These are phyloP conservation scores for Blastobotrys ciferrii DNA, from an alignment of 1,139 yeast species.

Conservation along the genomic window DNA sequence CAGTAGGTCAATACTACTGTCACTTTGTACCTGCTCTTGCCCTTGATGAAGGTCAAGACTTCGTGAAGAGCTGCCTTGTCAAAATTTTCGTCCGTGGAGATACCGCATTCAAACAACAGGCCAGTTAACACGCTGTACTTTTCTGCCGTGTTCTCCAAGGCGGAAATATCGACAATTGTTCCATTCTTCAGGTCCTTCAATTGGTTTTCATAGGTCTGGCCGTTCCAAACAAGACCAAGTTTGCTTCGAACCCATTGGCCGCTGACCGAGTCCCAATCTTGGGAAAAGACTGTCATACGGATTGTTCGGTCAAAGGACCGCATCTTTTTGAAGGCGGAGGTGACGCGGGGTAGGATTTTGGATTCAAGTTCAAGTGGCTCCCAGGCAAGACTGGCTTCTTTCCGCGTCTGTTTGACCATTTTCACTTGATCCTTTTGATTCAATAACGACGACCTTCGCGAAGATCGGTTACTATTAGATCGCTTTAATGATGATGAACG, in stretches of 20 bases:
- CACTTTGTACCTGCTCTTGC: slow-evolving; percentile 4
- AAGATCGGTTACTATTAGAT: slow-evolving; percentile 6
- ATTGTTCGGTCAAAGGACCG: slow-evolving; percentile 22
- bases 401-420: slow-evolving; percentile 13
- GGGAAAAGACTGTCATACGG: slow-evolving; percentile 25
- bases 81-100: slow-evolving; percentile 16
- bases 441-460: neutral
- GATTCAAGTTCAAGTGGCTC: slow-evolving; percentile 25
- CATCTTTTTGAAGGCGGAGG: slow-evolving; percentile 18
- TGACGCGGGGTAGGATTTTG: slow-evolving; percentile 19
- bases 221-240: slow-evolving; percentile 27
- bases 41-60: slow-evolving; percentile 14
- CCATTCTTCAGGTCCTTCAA: slow-evolving; percentile 12
- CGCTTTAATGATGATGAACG: slow-evolving; percentile 18
- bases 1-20: slow-evolving; percentile 12
- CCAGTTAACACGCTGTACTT: slow-evolving; percentile 27
- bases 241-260: slow-evolving; percentile 36
- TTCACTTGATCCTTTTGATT: slow-evolving; percentile 7
- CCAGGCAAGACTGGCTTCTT: slow-evolving; percentile 27
- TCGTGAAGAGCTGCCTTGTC: slow-evolving; percentile 22
- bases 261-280: slow-evolving; percentile 32
- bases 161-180: slow-evolving; percentile 21
- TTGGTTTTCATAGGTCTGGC: slow-evolving; percentile 10
- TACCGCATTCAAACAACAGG: slow-evolving; percentile 32
- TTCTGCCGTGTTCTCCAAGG: slow-evolving; percentile 25